These are phyloP conservation scores for Ceraceosorus guamensis DNA, from an alignment of 1,284 basidiomycete species.

Conservation along the genomic window DNA sequence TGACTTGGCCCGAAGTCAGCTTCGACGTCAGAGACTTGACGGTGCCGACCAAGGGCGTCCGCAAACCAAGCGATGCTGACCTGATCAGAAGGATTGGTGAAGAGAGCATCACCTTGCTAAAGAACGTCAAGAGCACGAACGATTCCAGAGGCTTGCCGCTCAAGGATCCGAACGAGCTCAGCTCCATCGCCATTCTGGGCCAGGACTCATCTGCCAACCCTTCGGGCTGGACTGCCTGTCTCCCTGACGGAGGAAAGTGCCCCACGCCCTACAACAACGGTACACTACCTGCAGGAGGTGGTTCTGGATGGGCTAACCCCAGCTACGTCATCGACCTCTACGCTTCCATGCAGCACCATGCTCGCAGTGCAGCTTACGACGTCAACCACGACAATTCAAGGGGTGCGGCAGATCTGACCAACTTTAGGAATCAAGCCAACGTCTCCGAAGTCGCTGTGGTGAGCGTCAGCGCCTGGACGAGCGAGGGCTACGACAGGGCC, in stretches of 20 bases:
- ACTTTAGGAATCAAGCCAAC: conserved; percentile 17
- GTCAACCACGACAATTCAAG: conserved; percentile 11
- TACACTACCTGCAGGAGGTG: background rate
- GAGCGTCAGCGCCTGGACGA: conserved; percentile 65
- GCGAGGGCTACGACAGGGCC: conserved; percentile 62
- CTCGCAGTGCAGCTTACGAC: conserved; percentile 3
- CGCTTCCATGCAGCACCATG: conserved; percentile 17
- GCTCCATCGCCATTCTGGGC: background rate
- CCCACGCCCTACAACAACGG: background rate
- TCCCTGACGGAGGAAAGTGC: background rate
- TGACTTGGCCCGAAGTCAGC: conserved; percentile 28
- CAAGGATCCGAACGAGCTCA: background rate
- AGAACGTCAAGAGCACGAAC: conserved; percentile 18
- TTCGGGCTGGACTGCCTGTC: background rate
- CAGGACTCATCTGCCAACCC: background rate
- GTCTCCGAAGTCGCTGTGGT: conserved; percentile 54
- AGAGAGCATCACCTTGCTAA: conserved; percentile 30
- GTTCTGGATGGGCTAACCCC: background rate
- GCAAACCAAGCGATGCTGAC: conserved; percentile 18
- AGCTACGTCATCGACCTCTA: conserved; percentile 23
- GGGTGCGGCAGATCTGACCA: background rate
- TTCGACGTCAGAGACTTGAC: background rate
- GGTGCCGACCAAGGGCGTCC: conserved; percentile 17
- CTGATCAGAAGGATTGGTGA: conserved; percentile 28
- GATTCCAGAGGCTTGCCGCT: background rate